Percentiles rank a stretch among this genome's conserved stretches.
Evolutionary conservation across 1,284 basidiomycete species (phyloP).

Genomic region (Inonotus hispidus): DNA sequence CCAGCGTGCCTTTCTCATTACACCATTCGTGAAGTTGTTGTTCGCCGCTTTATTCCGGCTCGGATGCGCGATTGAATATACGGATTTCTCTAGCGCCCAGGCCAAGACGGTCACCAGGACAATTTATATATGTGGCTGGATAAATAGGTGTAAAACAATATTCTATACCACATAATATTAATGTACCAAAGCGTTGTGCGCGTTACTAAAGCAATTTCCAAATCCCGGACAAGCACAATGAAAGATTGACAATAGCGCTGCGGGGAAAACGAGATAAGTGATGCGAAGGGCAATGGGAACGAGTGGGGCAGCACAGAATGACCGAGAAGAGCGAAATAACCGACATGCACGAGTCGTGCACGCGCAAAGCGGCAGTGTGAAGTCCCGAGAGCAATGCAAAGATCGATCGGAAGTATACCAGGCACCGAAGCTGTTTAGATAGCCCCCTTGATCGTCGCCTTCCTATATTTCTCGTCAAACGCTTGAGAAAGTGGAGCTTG

Average conservation of each 20-base stretch:
- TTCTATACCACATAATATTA: constrained; percentile 1
- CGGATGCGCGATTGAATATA: constrained; percentile 80
- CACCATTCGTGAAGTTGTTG: constrained; percentile 78
- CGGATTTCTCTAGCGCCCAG: neutral
- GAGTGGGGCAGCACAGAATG: neutral
- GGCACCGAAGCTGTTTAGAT: constrained; percentile 26
- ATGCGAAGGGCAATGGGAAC: neutral
- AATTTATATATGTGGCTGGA: neutral
- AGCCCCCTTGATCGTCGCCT: constrained; percentile 65
- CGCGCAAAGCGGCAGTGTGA: neutral
- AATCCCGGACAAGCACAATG: neutral
- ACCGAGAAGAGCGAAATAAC: neutral
- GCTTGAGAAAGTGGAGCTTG: constrained; percentile 46
- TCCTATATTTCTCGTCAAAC: constrained; percentile 73
- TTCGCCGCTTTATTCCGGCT: constrained; percentile 86
- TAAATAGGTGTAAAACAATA: neutral
- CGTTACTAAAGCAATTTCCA: neutral
- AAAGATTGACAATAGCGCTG: neutral
- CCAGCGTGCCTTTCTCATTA: constrained; percentile 72
- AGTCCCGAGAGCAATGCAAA: constrained; percentile 11
- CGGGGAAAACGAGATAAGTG: neutral
- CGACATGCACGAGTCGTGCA: neutral
- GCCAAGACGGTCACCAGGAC: neutral
- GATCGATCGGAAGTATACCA: neutral
- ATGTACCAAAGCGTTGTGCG: neutral